phyloP scores from a whole-genome alignment of 192 early-diverging fungal genomes.

The Dissophora globulifera region DNA sequence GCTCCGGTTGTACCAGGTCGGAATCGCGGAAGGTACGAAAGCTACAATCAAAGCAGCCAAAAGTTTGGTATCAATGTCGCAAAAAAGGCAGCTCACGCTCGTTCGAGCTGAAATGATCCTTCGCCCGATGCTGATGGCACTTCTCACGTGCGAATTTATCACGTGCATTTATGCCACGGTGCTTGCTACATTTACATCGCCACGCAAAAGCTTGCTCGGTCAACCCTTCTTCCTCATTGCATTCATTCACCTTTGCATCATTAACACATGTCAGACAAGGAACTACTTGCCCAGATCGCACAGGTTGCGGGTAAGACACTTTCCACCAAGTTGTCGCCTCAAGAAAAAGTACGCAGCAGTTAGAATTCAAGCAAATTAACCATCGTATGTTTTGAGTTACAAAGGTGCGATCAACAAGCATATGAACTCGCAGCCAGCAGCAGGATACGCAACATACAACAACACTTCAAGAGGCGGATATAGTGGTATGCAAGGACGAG shows the following conservation, averaged over 20 bases:
- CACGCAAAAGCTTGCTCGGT: not conserved
- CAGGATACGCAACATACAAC: conserved; percentile 2
- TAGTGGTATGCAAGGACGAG: conserved; percentile 18
- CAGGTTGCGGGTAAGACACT: conserved; percentile 31
- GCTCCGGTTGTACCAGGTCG: too few relatives aligned
- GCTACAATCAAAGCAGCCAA: too few relatives aligned
- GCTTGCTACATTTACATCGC: too few relatives aligned
- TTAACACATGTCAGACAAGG: conserved; percentile 40
- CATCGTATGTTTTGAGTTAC: not conserved
- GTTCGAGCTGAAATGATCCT: too few relatives aligned
- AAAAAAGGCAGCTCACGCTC: too few relatives aligned
- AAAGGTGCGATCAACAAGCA: conserved; percentile 52
- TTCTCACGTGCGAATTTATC: too few relatives aligned
- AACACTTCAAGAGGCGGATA: conserved; percentile 32
- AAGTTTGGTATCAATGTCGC: too few relatives aligned
- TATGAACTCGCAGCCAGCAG: conserved; percentile 9
- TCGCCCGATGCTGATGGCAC: too few relatives aligned
- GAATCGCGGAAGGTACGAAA: too few relatives aligned
- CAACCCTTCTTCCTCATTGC: not conserved
- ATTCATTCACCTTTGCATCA: not conserved
- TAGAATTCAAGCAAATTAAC: not conserved
- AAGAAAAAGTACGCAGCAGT: not conserved
- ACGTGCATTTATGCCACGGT: too few relatives aligned
- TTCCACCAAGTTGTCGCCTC: not conserved
- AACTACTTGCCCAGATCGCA: conserved; percentile 46